These are phyloP conservation scores for Apiotrichum veenhuisii DNA, from an alignment of 1,284 basidiomycete genomes.

Conservation along the genomic window DNA sequence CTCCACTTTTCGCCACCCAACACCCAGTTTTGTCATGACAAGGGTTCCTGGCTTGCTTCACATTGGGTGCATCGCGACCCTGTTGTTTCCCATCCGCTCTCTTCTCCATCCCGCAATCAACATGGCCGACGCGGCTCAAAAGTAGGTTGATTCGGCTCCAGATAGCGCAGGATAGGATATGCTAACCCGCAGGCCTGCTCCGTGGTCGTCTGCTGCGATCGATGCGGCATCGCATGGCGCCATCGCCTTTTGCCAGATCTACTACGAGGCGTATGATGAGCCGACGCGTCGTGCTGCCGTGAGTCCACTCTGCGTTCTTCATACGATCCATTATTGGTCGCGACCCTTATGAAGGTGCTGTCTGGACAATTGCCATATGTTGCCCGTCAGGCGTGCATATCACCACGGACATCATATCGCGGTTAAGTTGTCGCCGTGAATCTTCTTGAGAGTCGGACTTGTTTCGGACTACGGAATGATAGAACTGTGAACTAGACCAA, in stretches of 20 bases:
- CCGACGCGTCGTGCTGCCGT: conserved; percentile 35
- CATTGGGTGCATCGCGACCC: background rate
- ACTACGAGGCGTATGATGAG: conserved; percentile 47
- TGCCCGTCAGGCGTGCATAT: too few species aligned
- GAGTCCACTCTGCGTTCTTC: too few species aligned
- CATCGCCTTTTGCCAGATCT: conserved; percentile 45
- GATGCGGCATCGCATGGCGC: conserved; percentile 46
- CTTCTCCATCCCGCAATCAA: conserved; percentile 7
- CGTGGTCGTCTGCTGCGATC: conserved; percentile 38
- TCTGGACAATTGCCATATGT: too few species aligned
- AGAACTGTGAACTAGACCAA: too few species aligned
- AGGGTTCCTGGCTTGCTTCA: background rate
- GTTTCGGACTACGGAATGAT: too few species aligned
- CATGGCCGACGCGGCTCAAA: conserved; percentile 8
- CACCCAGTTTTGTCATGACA: too few species aligned
- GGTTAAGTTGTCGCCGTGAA: too few species aligned
- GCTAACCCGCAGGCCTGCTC: conserved; percentile 6
- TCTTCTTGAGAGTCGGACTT: too few species aligned
- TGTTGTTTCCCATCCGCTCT: background rate
- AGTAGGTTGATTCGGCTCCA: conserved; percentile 1
- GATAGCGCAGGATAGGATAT: background rate
- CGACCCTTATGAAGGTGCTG: too few species aligned
- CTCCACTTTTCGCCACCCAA: too few species aligned
- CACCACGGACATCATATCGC: too few species aligned
- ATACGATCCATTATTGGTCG: too few species aligned